Evolutionary conservation across 2,329 filamentous ascomycete genomes (phyloP).

Genomic region (Colletotrichum sp.): DNA sequence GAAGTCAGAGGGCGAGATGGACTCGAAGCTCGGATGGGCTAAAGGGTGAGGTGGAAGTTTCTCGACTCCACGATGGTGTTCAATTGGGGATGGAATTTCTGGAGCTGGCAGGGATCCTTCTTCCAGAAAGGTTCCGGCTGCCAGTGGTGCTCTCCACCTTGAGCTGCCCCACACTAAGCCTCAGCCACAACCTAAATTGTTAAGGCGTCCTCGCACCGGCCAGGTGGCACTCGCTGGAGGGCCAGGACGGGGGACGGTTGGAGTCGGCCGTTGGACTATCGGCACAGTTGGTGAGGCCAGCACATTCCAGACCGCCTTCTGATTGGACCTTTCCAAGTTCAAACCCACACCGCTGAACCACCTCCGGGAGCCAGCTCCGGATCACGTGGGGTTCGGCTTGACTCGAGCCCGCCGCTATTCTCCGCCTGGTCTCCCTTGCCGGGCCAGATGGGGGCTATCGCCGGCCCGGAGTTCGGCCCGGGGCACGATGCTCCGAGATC

Average conservation of each 20-base stretch:
- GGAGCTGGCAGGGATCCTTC: constrained; percentile 10
- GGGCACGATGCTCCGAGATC: neutral
- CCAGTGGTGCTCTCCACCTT: constrained; percentile 4
- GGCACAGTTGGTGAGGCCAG: neutral
- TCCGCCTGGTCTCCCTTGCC: neutral
- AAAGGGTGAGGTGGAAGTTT: constrained; percentile 49
- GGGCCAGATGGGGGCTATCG: neutral
- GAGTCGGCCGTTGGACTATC: neutral
- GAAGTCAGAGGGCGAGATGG: constrained; percentile 26
- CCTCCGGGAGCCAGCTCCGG: neutral
- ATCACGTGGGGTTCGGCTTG: neutral
- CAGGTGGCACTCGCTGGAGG: neutral
- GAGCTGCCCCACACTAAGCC: constrained; percentile 7
- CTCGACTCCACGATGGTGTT: constrained; percentile 34
- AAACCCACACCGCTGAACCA: neutral
- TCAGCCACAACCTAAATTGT: constrained; percentile 22
- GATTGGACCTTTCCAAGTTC: neutral
- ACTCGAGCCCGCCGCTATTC: neutral
- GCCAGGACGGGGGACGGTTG: neutral
- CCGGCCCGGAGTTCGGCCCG: neutral
- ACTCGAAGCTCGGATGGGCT: constrained; percentile 29
- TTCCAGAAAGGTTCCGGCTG: constrained; percentile 15
- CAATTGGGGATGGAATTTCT: constrained; percentile 23
- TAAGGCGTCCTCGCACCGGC: neutral
- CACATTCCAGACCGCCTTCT: neutral